Evolutionary conservation across 176 grass and related monocot genomes (phyloP).

Genomic region (Pontederia paniculata): DNA sequence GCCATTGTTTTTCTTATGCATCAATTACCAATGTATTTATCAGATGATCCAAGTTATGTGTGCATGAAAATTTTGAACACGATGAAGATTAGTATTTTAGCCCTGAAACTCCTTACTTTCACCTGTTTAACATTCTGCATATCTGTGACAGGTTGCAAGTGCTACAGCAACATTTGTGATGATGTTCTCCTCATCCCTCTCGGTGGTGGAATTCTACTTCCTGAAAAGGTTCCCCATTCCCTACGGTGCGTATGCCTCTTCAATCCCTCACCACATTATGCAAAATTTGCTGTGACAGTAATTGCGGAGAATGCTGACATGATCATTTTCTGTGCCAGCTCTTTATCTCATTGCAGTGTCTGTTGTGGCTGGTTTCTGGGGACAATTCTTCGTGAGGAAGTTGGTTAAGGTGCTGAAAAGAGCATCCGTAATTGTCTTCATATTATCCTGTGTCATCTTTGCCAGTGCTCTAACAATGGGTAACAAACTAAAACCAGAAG

Average conservation of each 20-base stretch:
- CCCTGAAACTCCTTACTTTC: no score
- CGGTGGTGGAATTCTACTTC: conserved; percentile 92
- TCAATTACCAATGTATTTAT: no score
- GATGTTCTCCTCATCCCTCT: conserved; percentile 99
- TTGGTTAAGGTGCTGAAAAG: conserved; percentile 61
- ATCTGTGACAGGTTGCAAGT: conserved; percentile 60
- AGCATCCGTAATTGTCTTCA: conserved; percentile 84
- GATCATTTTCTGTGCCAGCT: conserved; percentile 34
- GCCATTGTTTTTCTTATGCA: no score
- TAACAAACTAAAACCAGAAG: conserved; percentile 13
- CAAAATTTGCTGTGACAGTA: background rate
- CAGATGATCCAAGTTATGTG: no score
- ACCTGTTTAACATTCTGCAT: background rate
- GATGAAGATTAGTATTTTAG: no score
- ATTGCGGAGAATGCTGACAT: background rate
- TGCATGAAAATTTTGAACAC: no score
- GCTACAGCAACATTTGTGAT: conserved; percentile 97
- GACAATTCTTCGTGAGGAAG: conserved; percentile 73
- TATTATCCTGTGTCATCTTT: conserved; percentile 87
- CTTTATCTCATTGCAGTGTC: conserved; percentile 65
- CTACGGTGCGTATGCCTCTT: conserved; percentile 35
- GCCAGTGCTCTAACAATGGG: conserved; percentile 92
- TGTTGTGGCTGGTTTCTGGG: conserved; percentile 88
- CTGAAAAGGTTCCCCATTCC: conserved; percentile 77
- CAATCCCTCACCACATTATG: background rate